These are phyloP conservation scores for Trichoderma cornu-damae DNA, from an alignment of 2,329 filamentous ascomycete species.

Conservation along the genomic window DNA sequence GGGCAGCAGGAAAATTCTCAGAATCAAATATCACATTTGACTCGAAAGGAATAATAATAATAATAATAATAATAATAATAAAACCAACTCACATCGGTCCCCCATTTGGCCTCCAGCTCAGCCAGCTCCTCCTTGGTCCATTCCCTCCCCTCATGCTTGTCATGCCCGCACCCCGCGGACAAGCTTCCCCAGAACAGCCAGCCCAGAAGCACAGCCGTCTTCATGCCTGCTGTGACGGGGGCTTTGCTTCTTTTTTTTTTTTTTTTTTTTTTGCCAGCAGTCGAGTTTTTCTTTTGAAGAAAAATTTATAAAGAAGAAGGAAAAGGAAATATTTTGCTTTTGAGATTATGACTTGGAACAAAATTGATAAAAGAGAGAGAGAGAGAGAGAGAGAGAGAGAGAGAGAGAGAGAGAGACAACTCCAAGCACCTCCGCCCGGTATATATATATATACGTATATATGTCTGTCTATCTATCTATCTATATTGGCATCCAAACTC, in stretches of 20 bases:
- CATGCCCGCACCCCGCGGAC: conserved; percentile 28
- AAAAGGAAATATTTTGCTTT: no score
- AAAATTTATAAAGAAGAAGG: no score
- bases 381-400: no score
- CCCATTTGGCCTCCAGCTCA: conserved; percentile 54
- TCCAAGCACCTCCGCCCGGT: neutral
- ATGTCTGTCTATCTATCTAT: no score
- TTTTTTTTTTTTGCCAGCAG: no score
- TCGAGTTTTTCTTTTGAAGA: no score
- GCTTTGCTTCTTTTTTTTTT: no score
- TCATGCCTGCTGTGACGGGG: no score
- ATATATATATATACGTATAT: neutral
- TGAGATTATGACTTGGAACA: no score
- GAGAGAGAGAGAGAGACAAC: no score
- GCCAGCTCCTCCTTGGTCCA: conserved; percentile 48
- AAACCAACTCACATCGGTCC: conserved; percentile 45
- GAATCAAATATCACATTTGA: neutral
- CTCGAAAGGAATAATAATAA: neutral
- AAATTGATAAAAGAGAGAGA: no score
- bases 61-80: no score
- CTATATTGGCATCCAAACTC: neutral
- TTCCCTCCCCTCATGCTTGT: conserved; percentile 35
- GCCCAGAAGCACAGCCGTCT: conserved; percentile 24
- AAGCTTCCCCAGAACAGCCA: conserved; percentile 27
- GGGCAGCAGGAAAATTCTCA: neutral